These are phyloP conservation scores for Trapa bicornis DNA, from an alignment of 345 rosid genomes.

Conservation along the genomic window DNA sequence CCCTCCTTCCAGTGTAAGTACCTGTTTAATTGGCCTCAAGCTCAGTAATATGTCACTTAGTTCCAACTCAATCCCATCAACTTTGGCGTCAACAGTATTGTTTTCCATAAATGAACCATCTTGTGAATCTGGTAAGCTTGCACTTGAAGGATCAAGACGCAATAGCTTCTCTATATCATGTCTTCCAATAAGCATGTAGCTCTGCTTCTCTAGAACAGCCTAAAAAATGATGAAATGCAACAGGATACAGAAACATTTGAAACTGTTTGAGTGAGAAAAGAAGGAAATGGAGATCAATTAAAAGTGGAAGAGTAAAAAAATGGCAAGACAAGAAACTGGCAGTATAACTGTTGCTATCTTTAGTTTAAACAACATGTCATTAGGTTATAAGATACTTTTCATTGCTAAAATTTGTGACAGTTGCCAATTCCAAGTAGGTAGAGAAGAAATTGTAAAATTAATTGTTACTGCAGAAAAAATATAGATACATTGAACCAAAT, in stretches of 20 bases:
- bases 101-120: constrained; percentile 27
- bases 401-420: too few relatives aligned
- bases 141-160: constrained; percentile 77
- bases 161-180: constrained; percentile 93
- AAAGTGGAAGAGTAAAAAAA: neutral
- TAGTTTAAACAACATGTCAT: neutral
- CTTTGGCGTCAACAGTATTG: constrained; percentile 31
- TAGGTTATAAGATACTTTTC: too few relatives aligned
- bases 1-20: constrained; percentile 9
- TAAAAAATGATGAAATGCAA: constrained; percentile 27
- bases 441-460: too few relatives aligned
- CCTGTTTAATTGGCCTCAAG: constrained; percentile 84
- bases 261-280: neutral
- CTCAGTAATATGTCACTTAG: constrained; percentile 56
- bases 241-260: constrained; percentile 1
- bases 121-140: constrained; percentile 47
- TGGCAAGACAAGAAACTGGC: neutral
- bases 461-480: too few relatives aligned
- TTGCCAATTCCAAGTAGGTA: too few relatives aligned
- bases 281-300: neutral
- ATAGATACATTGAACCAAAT: neutral
- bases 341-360: neutral
- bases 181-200: constrained; percentile 96
- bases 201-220: constrained; percentile 98
- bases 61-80: constrained; percentile 47